Evolutionary conservation across 345 rosid genomes (phyloP).

Genomic region (Brassica juncea): DNA sequence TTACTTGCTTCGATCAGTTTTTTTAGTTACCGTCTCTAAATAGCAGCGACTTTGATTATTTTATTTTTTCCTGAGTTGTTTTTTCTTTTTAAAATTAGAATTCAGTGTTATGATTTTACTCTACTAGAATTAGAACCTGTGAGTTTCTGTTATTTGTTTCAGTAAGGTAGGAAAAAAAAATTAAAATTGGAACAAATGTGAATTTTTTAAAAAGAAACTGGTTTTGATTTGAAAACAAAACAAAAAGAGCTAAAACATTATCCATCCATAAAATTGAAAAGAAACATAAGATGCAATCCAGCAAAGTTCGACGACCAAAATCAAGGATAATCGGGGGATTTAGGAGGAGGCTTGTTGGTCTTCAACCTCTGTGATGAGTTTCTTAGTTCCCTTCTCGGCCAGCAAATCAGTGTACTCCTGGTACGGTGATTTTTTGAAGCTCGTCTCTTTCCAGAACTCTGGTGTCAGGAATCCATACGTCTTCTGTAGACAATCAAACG

Average conservation of each 20-base stretch:
- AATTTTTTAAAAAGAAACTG: neutral
- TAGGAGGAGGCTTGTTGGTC: slow-evolving; percentile 28
- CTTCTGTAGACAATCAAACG: slow-evolving; percentile 42
- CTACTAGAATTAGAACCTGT: neutral
- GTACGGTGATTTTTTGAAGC: slow-evolving; percentile 26
- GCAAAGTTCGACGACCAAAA: slow-evolving; percentile 20
- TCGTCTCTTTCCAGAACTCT: slow-evolving; percentile 45
- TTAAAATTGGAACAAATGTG: neutral
- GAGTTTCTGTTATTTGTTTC: neutral
- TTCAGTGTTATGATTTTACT: neutral
- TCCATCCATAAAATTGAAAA: neutral
- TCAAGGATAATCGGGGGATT: slow-evolving; percentile 5
- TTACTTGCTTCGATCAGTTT: too few relatives aligned
- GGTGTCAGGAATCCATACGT: slow-evolving; percentile 45
- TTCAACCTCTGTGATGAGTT: slow-evolving; percentile 5
- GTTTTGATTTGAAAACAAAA: neutral
- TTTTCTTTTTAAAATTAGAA: too few relatives aligned
- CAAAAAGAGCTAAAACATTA: neutral
- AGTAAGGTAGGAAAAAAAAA: neutral
- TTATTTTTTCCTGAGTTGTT: neutral
- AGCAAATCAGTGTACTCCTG: slow-evolving; percentile 40
- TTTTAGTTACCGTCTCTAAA: too few relatives aligned
- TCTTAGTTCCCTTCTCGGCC: neutral
- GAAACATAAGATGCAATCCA: neutral
- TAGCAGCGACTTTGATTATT: neutral